Conservation (phyloP, 2,329 filamentous ascomycete species). For the Exophiala bonariae region DNA sequence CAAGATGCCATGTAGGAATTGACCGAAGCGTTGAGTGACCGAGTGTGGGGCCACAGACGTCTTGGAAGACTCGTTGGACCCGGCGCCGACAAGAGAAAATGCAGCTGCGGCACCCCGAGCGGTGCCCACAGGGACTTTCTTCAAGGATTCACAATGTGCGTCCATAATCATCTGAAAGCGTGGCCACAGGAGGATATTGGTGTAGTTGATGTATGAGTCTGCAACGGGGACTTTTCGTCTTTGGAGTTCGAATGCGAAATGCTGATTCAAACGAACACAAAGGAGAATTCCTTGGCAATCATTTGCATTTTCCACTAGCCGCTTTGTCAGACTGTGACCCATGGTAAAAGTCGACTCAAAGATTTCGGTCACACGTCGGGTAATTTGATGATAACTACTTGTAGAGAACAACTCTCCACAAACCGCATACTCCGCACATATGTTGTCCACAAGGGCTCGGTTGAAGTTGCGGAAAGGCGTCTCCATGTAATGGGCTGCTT, state of each 20-base stretch:
- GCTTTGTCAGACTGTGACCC: conserved; percentile 73
- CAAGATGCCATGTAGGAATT: conserved; percentile 83
- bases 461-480: conserved; percentile 93
- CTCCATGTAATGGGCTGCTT: conserved; percentile 82
- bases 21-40: conserved; percentile 91
- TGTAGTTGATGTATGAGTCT: conserved; percentile 90
- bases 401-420: conserved; percentile 86
- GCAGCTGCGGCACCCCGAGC: conserved; percentile 47
- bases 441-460: conserved; percentile 88
- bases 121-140: conserved; percentile 52
- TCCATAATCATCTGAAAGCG: conserved; percentile 94
- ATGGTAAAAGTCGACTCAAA: conserved; percentile 89
- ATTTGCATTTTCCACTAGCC: conserved; percentile 72
- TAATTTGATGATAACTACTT: conserved; percentile 69
- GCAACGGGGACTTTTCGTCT: conserved; percentile 84
- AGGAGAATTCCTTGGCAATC: conserved; percentile 85
- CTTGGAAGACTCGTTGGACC: conserved; percentile 54
- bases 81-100: conserved; percentile 49
- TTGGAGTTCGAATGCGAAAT: conserved; percentile 91
- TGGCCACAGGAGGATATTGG: conserved; percentile 95
- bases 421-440: conserved; percentile 92
- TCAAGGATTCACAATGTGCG: conserved; percentile 83
- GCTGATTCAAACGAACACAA: conserved; percentile 91
- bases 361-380: conserved; percentile 80
- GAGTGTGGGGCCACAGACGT: conserved; percentile 83